Base-by-base conservation (phyloP, 2,329 filamentous ascomycete species). In the Venturia effusa region DNA sequence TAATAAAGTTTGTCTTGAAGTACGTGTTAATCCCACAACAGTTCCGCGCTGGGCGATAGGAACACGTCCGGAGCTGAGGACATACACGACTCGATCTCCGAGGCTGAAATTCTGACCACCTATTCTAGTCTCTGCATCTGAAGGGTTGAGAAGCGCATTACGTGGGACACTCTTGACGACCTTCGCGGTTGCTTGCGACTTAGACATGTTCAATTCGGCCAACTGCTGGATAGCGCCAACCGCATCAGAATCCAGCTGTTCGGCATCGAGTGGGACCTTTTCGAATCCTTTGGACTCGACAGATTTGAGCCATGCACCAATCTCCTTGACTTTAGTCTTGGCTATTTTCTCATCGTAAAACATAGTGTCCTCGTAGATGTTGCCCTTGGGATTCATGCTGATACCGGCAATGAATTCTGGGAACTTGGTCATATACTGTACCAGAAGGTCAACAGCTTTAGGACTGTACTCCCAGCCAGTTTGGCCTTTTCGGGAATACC, bases 381-480 rank as follows among this genome's bases (percentile, higher is more conserved):
- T 93, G 43, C 88, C 90, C 65, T 92, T 88, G 1, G 93, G 91
- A 68, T 96, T 93, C 66, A 82, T 82, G 73, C 92, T 88, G 67
- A 99, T 90, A 4, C 87, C 90, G 10, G 88, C 91, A 71, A 99
- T 93, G 75, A 99, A 97, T 65, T 97, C 91, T 0, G 94, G 94
- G 75, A 99, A 99, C 19, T 86, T 87, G 65, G 88, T 87, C 89
- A 97, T 97, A 75, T 97, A 99, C 68, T 91, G 83, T 51, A 86
- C 84, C 62, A 99, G 84, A 63, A 99, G 78, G 57, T 88, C 82
- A 64, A 97, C 82, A 0, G 94, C 92, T 68, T 90, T 88, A 61
- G 85, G 83, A 71, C 92, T 97, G 74, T 96, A 99, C 75, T 99
- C 94, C 95, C 95, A 99, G 6, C 95, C 94, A 34, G 85, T 88